Base-by-base conservation (phyloP, 1,139 yeast genomes). In the Pichia sp. region DNA sequence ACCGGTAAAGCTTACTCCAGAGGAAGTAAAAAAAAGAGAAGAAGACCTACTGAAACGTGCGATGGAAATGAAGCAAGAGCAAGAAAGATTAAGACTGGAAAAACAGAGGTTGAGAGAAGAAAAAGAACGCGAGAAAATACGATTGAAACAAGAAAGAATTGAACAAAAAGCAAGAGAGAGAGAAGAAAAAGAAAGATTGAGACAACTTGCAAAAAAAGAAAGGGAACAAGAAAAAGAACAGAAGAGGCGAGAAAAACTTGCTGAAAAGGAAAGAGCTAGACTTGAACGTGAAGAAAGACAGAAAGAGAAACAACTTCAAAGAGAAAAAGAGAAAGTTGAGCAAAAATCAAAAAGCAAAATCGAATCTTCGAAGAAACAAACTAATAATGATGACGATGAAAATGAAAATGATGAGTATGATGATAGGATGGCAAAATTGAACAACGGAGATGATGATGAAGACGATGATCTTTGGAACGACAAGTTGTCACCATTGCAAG, bases 401-500 rank as follows among this genome's bases (percentile, higher is more conserved):
- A 30, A 41, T 31, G 48, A 49, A 44, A 57, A 53, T 24, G 56
- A 52, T 24, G 57, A 55, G 27, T 49, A 56, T 31, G 24, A 20
- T 20, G 55, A 52, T n/a, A 50, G 59, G 46, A n/a, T 52, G 50
- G 55, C 49, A n/a, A 50, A 58, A 49, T 49, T 53, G 33, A 49
- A 55, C 51, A 53, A 55, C 57, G 52, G 60, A 44, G 58, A 61
- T 57, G 52, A 61, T 44, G 58, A 60, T 49, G 46, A 51, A 50
- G 60, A 61, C 54, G 65, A 64, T 52, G 64, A 60, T 47, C 61
- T 61, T 46, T 70, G 71, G 60, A 81, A 78, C 56, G 81, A 76
- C 51, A 82, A 81, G 62, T 70, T 86, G 53, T 86, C 93, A 0
- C 85, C 91, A 0, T 86, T 87, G 62, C 95, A 87, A 64, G 92